phyloP scores from a whole-genome alignment of 495 filamentous ascomycete genomes.

The Acidomyces sp. region DNA sequence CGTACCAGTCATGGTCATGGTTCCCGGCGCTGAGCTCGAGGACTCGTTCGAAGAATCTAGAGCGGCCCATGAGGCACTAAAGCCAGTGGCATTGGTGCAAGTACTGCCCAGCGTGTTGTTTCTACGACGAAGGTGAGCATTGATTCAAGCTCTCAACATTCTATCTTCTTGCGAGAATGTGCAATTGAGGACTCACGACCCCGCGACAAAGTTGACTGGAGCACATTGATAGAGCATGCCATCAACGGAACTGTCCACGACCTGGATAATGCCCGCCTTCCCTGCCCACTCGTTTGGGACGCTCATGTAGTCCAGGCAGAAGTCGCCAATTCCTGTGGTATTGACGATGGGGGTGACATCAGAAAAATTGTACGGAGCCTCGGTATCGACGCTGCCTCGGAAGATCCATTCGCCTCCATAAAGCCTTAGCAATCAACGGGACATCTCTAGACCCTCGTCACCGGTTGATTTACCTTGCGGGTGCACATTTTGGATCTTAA shows the following conservation, averaged over 20 bases:
- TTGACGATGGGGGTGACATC: constrained; percentile 5
- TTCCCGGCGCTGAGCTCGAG: background rate
- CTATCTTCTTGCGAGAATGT: too few relatives aligned
- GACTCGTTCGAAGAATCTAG: background rate
- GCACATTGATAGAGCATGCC: constrained; percentile 16
- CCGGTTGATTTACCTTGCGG: too few relatives aligned
- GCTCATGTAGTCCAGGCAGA: constrained; percentile 6
- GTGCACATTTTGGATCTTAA: background rate
- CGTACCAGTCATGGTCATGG: background rate
- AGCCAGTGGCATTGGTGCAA: constrained; percentile 11
- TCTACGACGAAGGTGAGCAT: too few relatives aligned
- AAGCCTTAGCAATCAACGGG: background rate
- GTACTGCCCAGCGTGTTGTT: constrained; percentile 7
- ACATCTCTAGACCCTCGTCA: too few relatives aligned
- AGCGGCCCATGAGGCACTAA: constrained; percentile 1
- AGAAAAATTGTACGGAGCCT: constrained; percentile 10
- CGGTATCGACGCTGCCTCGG: constrained; percentile 7
- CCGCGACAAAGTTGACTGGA: constrained; percentile 12
- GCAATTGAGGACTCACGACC: too few relatives aligned
- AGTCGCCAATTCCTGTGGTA: constrained; percentile 5
- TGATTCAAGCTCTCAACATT: too few relatives aligned
- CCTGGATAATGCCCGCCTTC: constrained; percentile 10
- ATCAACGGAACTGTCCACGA: constrained; percentile 8
- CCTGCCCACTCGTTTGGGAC: constrained; percentile 8
- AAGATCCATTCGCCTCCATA: constrained; percentile 3